Evolutionary conservation across 768 basidiomycete genomes (phyloP), one percentile per base, ranked within the genome.

Genomic region (Amylocystis lapponica): DNA sequence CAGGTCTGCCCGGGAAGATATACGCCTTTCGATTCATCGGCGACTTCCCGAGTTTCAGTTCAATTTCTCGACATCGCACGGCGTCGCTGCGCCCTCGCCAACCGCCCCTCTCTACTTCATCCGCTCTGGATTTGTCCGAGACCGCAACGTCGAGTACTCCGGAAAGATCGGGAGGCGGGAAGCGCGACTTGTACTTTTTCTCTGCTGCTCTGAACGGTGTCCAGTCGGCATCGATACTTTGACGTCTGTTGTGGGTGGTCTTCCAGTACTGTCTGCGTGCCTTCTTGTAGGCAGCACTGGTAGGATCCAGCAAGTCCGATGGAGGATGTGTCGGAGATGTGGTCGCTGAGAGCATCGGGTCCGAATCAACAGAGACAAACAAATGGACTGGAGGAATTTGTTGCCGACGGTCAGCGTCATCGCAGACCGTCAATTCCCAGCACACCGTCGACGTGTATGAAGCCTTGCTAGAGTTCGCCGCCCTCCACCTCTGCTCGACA

Each of bases 121-220:
- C 52, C 3, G 52, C 48, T 31, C 77, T 60, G 3, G 52, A 23
- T 1, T 58, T 50, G 53, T 79, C 70, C n/a, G 73, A 56, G 23
- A 59, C 58, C 2, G 78, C 75, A 30, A 86, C 68, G 62, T 92
- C 87, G 3, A 92, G 70, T 14, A 86, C 83, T 31, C 64, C 60
- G 20, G 72, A 73, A 7, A 91, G 70, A 64, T 87, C 80, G 3
- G 82, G 86, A 0, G 83, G 86, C 4, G 86, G 86, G 55, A 86
- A 89, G 23, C 75, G 72, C 0, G 83, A 71, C 62, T 90, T 92
- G 72, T 76, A 92, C 32, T 68, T 74, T 63, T 92, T 92, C 63
- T 92, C 89, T 20, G 79, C 79, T 0, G 73, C 73, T 55, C 89
- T 71, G 59, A 91, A 91, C 0, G 83, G 73, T 0, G 87, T 78